Percentiles rank a stretch among this genome's conserved stretches.
Conservation (phyloP, 2,329 filamentous ascomycete species). For the Alternaria postmessia region DNA sequence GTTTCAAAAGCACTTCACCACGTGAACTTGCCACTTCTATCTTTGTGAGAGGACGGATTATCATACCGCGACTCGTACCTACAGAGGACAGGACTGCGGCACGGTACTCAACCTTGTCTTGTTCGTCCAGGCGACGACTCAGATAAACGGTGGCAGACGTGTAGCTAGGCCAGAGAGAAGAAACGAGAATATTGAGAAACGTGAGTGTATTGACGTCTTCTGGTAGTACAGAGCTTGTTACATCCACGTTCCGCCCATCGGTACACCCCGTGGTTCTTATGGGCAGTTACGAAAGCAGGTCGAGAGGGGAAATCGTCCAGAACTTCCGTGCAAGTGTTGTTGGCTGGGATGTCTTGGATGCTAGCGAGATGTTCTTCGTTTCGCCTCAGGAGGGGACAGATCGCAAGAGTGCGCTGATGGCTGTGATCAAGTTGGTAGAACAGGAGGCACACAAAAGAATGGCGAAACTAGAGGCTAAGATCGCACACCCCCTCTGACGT, state of each 20-base stretch:
- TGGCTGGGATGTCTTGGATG: background rate
- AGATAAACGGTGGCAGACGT: background rate
- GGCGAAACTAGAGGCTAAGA: background rate
- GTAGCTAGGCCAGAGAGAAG: no score
- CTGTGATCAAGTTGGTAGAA: background rate
- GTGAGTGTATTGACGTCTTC: background rate
- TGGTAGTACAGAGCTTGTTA: background rate
- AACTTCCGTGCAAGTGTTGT: background rate
- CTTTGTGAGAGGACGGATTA: background rate
- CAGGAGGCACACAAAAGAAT: background rate
- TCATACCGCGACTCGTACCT: no score
- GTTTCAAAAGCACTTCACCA: background rate
- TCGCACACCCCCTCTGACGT: background rate
- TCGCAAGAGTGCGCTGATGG: background rate
- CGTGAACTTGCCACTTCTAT: background rate
- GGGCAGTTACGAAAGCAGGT: background rate
- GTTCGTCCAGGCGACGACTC: no score
- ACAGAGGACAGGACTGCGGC: no score
- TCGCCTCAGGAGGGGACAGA: background rate
- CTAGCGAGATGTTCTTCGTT: background rate
- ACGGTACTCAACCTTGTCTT: no score
- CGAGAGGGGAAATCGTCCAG: background rate
- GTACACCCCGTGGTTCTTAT: background rate
- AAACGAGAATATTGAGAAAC: background rate
- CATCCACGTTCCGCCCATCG: background rate